These are phyloP conservation scores for Chrysoporthe puriensis DNA, from an alignment of 2,329 filamentous ascomycete genomes.

Conservation along the genomic window DNA sequence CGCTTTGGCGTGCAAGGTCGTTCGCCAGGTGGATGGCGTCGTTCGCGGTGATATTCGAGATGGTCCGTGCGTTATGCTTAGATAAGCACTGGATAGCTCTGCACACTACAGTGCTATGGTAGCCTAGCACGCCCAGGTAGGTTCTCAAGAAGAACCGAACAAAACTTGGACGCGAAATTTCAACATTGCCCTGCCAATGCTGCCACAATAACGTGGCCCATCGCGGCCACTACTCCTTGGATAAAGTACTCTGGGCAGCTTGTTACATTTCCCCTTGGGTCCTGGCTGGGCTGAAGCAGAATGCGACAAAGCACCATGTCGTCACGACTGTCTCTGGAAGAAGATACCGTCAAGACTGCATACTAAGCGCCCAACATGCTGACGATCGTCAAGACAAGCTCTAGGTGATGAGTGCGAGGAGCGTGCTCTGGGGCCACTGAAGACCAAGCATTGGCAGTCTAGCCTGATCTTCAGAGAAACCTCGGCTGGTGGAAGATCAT, in stretches of 20 bases:
- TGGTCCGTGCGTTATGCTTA: slow-evolving; percentile 14
- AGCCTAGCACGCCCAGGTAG: too few species aligned
- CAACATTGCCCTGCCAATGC: background rate
- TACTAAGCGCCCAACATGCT: background rate
- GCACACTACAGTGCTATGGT: background rate
- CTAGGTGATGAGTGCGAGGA: background rate
- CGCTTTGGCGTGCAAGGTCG: background rate
- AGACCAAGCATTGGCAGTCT: background rate
- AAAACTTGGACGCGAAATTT: background rate
- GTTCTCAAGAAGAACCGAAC: background rate
- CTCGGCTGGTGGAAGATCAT: slow-evolving; percentile 16
- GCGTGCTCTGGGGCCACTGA: too few species aligned
- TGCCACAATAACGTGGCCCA: background rate
- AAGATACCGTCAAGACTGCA: background rate
- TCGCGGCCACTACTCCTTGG: background rate
- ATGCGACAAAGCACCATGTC: background rate
- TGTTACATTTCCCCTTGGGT: background rate
- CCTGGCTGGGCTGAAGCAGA: background rate
- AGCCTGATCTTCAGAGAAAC: background rate
- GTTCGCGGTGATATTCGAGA: background rate
- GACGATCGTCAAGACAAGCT: background rate
- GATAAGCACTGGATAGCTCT: background rate
- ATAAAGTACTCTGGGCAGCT: background rate
- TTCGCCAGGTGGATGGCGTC: background rate
- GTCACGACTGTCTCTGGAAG: background rate